Base-by-base conservation (phyloP, 345 rosid genomes). In the Euphorbia peplus region DNA sequence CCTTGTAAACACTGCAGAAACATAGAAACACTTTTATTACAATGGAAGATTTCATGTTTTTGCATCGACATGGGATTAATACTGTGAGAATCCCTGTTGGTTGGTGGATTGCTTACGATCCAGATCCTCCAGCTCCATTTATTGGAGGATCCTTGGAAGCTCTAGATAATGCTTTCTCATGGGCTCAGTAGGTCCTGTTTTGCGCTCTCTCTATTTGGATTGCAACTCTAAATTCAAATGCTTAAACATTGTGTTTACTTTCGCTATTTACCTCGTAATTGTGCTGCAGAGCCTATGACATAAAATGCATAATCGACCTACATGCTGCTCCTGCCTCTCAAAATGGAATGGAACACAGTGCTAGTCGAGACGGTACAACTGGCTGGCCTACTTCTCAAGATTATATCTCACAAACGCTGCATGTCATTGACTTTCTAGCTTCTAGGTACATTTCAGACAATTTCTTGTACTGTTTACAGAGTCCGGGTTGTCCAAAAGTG, bases 281-380 rank as follows among this genome's bases (percentile, higher is more conserved):
- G 25, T 70, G 66, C 28, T 86, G 84, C 86, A 88, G 93, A 78
- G 82, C 73, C 65, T 85, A 80, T 76, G 57, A 66, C 78, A 81
- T 89, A 70, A 87, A 79, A 78, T 89, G 95, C 81, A 85, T 89
- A 79, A 81, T 89, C 61, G 95, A 89, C 72, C 88, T 89, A 53
- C 95, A 89, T 76, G 95, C 95, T 4, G 95, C 95, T 53, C 88
- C 95, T 63, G 95, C 86, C 65, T 89, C 95, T 52, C 95, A 89
- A 79, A 89, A 87, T 42, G 95, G 95, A 35, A 79, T 87, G 87
- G 95, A 89, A 67, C 95, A 89, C 72, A 87, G 95, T 74, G 83
- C 85, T 61, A 87, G 95, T 73, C 72, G 83, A 78, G 95, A 89
- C 75, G 95, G 91, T 16, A 76, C 83, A 48, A 59, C 76, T 9